Conservation (phyloP, 192 early-diverging fungal species). For the Chytriomyces sp. region DNA sequence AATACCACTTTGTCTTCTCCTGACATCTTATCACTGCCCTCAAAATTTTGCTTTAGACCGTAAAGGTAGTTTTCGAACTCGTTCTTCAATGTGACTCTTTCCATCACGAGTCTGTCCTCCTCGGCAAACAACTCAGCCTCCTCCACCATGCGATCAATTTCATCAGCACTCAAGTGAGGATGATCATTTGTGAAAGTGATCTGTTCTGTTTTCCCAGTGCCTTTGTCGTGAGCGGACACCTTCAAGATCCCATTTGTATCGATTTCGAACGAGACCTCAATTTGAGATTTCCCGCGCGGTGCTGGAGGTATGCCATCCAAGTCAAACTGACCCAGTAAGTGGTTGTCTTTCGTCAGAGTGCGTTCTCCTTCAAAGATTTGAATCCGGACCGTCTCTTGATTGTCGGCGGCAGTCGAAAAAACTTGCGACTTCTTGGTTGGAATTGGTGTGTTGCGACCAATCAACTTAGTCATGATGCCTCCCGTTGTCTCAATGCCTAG, state of each 20-base stretch:
- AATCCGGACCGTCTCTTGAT: constrained; percentile 93
- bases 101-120: constrained; percentile 87
- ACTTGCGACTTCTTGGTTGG: constrained; percentile 93
- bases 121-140: constrained; percentile 91
- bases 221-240: constrained; percentile 89
- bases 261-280: constrained; percentile 91
- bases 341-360: constrained; percentile 90
- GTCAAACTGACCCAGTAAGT: constrained; percentile 93
- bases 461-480: constrained; percentile 93
- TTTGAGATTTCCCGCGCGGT: constrained; percentile 89
- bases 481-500: constrained; percentile 95
- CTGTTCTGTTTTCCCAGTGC: constrained; percentile 85
- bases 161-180: constrained; percentile 83
- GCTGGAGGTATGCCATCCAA: constrained; percentile 90
- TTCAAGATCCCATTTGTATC: constrained; percentile 93
- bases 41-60: constrained; percentile 83
- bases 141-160: constrained; percentile 91
- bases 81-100: constrained; percentile 79
- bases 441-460: constrained; percentile 90
- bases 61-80: constrained; percentile 91
- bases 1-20: constrained; percentile 91
- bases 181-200: constrained; percentile 96
- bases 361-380: constrained; percentile 97
- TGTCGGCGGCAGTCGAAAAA: constrained; percentile 95
- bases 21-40: constrained; percentile 81